These are phyloP conservation scores for Zygoascus tannicola DNA, from an alignment of 805 yeast species.

Conservation along the genomic window DNA sequence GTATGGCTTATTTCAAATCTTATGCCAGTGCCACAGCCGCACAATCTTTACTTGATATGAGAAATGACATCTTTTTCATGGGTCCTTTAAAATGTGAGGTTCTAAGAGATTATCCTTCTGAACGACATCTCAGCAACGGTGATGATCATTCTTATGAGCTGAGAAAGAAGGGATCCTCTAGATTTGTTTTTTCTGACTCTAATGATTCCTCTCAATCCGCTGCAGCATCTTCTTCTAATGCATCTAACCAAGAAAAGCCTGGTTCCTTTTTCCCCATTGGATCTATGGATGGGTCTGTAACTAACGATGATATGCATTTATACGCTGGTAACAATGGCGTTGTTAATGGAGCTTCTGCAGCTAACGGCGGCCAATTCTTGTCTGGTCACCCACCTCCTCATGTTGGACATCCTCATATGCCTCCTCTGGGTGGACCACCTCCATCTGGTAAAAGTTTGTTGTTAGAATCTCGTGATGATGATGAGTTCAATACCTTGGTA, in stretches of 20 bases:
- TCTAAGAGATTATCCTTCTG: not conserved
- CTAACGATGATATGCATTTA: not conserved
- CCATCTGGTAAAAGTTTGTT: constrained; percentile 24
- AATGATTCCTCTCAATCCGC: not conserved
- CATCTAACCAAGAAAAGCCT: not conserved
- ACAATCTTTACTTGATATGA: constrained; percentile 8
- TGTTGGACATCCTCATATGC: constrained; percentile 1
- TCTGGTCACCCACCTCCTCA: not conserved
- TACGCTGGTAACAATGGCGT: not conserved
- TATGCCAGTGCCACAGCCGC: constrained; percentile 10
- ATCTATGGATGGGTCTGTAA: constrained; percentile 1
- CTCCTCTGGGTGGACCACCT: constrained; percentile 2
- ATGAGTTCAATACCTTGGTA: constrained; percentile 24
- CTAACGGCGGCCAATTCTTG: too few species aligned
- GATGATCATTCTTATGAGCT: constrained; percentile 1
- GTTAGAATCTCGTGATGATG: constrained; percentile 23
- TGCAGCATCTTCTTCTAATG: not conserved
- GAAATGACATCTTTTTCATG: constrained; percentile 10
- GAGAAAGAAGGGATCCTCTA: constrained; percentile 2
- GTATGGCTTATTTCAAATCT: constrained; percentile 15
- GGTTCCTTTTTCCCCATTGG: constrained; percentile 2
- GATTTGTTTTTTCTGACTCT: constrained; percentile 1
- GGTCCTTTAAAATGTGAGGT: constrained; percentile 3
- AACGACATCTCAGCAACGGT: not conserved
- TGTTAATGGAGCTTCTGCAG: not conserved